These are phyloP conservation scores for Periconia sp. DNA, from an alignment of 2,329 filamentous ascomycete species.

Conservation along the genomic window DNA sequence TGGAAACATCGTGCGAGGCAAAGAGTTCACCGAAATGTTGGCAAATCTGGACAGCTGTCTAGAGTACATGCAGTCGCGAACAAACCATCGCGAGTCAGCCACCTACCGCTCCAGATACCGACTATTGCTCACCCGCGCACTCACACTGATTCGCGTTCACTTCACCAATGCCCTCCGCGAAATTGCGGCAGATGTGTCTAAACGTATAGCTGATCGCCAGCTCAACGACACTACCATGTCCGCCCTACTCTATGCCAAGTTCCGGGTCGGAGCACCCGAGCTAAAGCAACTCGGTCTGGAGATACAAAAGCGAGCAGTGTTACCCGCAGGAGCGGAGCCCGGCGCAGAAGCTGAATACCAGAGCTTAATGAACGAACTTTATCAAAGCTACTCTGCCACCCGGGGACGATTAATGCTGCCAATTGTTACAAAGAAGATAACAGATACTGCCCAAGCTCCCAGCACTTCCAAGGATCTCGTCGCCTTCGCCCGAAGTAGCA, in stretches of 20 bases:
- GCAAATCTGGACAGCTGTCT: slow-evolving; percentile 86
- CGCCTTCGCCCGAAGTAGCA: slow-evolving; percentile 63
- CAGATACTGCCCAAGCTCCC: slow-evolving; percentile 58
- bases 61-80: slow-evolving; percentile 85
- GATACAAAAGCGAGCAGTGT: slow-evolving; percentile 66
- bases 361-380: slow-evolving; percentile 65
- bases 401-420: slow-evolving; percentile 62
- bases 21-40: slow-evolving; percentile 86
- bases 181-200: slow-evolving; percentile 63
- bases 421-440: slow-evolving; percentile 63
- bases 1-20: slow-evolving; percentile 78
- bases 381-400: slow-evolving; percentile 64
- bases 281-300: slow-evolving; percentile 67
- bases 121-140: slow-evolving; percentile 70
- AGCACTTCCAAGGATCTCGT: slow-evolving; percentile 66
- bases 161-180: slow-evolving; percentile 66
- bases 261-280: slow-evolving; percentile 66
- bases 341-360: slow-evolving; percentile 65
- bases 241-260: slow-evolving; percentile 70
- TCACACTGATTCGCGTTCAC: slow-evolving; percentile 68
- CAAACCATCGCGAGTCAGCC: slow-evolving; percentile 82
- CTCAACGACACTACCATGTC: slow-evolving; percentile 73
- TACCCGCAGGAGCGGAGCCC: slow-evolving; percentile 60
- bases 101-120: slow-evolving; percentile 87
- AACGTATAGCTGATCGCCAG: slow-evolving; percentile 66